Conservation (phyloP, 768 basidiomycete genomes). For the Filobasidium floriforme region DNA sequence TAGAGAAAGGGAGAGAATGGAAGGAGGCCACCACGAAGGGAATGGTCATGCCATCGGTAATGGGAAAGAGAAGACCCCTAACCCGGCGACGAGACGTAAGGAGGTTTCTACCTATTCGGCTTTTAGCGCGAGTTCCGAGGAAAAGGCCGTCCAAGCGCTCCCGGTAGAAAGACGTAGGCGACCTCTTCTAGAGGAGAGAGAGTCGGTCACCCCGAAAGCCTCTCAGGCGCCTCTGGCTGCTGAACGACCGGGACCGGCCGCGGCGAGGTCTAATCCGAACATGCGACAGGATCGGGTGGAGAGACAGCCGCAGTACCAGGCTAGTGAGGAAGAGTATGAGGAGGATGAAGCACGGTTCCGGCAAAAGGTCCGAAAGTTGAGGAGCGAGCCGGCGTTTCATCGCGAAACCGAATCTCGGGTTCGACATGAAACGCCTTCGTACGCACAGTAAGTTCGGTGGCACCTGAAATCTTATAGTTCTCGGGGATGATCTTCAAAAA, state of each 20-base stretch:
- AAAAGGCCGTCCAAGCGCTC: background rate
- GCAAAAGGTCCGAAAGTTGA: background rate
- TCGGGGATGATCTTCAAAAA: too few species aligned
- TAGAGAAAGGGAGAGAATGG: background rate
- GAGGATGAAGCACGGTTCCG: background rate
- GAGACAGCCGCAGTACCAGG: background rate
- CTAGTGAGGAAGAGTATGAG: background rate
- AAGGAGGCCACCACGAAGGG: background rate
- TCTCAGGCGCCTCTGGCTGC: background rate
- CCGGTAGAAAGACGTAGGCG: background rate
- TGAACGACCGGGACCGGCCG: background rate
- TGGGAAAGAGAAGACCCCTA: too few species aligned
- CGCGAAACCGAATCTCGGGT: background rate
- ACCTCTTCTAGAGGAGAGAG: background rate
- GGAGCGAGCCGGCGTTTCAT: background rate
- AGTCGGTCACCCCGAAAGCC: background rate
- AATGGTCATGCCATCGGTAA: background rate
- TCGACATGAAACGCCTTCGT: background rate
- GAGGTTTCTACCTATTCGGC: too few species aligned
- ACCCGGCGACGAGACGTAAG: too few species aligned
- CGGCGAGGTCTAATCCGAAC: background rate
- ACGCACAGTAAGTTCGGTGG: background rate
- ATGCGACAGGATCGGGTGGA: background rate
- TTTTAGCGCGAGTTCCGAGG: background rate
- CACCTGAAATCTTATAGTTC: background rate